Evolutionary conservation across 495 filamentous ascomycete species (phyloP).

Genomic region (Talaromyces stipitatus): DNA sequence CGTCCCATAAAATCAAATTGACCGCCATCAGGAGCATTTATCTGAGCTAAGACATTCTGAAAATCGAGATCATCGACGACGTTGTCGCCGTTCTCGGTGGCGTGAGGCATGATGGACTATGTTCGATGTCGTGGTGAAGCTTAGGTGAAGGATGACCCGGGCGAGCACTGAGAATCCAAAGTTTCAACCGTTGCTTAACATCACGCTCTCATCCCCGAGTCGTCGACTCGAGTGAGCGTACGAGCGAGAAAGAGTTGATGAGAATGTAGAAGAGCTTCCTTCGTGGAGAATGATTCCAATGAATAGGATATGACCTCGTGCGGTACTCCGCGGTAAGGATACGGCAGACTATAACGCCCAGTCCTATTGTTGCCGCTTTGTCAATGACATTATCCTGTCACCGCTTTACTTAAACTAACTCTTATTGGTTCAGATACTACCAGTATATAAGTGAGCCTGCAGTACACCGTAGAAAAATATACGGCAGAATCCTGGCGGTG

Average conservation of each 20-base stretch:
- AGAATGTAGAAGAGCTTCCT: background rate
- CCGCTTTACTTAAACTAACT: background rate
- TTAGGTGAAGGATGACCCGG: background rate
- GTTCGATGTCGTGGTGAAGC: background rate
- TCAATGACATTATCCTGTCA: background rate
- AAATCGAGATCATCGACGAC: constrained; percentile 38
- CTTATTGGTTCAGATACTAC: background rate
- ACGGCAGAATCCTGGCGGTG: background rate
- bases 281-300: background rate
- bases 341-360: background rate
- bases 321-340: background rate
- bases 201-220: background rate
- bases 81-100: constrained; percentile 23
- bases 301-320: background rate
- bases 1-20: constrained; percentile 37
- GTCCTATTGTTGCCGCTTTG: background rate
- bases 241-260: background rate
- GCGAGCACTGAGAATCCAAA: background rate
- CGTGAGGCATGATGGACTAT: constrained; percentile 39
- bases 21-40: constrained; percentile 29
- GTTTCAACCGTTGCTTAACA: background rate
- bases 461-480: background rate
- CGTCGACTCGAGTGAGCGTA: background rate
- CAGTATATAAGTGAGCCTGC: background rate
- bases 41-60: constrained; percentile 43